These are phyloP conservation scores for Hemileccinum impolitum DNA, from an alignment of 768 basidiomycete species.

Conservation along the genomic window DNA sequence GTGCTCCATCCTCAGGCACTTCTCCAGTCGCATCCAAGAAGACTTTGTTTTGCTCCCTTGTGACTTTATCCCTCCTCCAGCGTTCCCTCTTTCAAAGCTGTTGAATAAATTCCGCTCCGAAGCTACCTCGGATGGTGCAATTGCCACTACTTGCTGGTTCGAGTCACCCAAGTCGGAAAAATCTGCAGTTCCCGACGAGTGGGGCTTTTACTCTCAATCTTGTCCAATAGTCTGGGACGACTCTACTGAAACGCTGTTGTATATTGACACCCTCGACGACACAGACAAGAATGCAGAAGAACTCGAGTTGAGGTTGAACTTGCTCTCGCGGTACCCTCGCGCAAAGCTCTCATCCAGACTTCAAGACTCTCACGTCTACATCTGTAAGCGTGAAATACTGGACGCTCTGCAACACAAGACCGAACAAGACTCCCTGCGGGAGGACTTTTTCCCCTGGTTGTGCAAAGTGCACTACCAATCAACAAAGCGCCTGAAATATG, in stretches of 20 bases:
- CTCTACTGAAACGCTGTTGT: slow-evolving; percentile 58
- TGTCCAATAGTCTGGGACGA: slow-evolving; percentile 69
- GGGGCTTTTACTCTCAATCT: slow-evolving; percentile 47
- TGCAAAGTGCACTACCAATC: slow-evolving; percentile 81
- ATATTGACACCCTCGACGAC: slow-evolving; percentile 70
- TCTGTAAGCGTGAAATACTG: slow-evolving; percentile 73
- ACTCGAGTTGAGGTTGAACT: slow-evolving; percentile 67
- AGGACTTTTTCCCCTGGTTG: slow-evolving; percentile 91
- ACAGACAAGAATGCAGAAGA: slow-evolving; percentile 67
- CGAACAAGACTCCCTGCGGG: slow-evolving; percentile 76
- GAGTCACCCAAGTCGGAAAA: slow-evolving; percentile 51
- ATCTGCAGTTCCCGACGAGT: slow-evolving; percentile 57
- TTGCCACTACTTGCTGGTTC: slow-evolving; percentile 70
- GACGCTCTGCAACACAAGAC: slow-evolving; percentile 66
- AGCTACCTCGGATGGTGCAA: slow-evolving; percentile 54
- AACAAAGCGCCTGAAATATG: slow-evolving; percentile 58
- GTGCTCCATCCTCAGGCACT: slow-evolving; percentile 71
- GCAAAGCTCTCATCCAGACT: slow-evolving; percentile 62
- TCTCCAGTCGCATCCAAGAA: slow-evolving; percentile 68
- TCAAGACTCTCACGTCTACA: slow-evolving; percentile 89
- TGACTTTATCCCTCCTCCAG: slow-evolving; percentile 80
- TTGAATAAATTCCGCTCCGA: slow-evolving; percentile 84
- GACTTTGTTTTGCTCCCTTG: slow-evolving; percentile 92
- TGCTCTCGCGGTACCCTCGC: slow-evolving; percentile 77
- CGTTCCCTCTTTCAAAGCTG: slow-evolving; percentile 63